These are phyloP conservation scores for Pinus taeda DNA, from an alignment of 75 land plant genomes.

Conservation along the genomic window DNA sequence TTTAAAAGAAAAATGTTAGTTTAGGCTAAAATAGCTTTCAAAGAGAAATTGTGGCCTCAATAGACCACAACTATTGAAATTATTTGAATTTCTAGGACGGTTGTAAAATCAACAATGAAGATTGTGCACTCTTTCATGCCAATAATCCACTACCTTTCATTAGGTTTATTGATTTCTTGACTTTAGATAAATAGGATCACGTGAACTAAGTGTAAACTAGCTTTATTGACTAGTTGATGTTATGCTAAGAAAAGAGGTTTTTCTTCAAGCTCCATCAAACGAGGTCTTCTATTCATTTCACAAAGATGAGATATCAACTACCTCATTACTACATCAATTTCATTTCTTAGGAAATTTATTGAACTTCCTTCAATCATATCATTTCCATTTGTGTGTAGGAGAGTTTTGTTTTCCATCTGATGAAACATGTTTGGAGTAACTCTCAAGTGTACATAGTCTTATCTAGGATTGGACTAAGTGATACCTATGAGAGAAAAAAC, in stretches of 20 bases:
- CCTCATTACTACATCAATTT: conserved; percentile 90
- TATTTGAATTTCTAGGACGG: conserved; percentile 58
- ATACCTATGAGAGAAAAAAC: too few relatives aligned
- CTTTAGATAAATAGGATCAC: conserved; percentile 34
- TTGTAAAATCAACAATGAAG: conserved; percentile 77
- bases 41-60: too few relatives aligned
- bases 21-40: too few relatives aligned
- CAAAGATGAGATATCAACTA: conserved; percentile 85
- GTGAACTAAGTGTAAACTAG: conserved; percentile 82
- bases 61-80: not conserved
- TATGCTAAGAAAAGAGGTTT: conserved; percentile 75
- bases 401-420: conserved; percentile 4
- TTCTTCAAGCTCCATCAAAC: conserved; percentile 89
- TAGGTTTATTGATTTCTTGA: conserved; percentile 74
- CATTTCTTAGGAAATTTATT: conserved; percentile 82
- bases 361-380: conserved; percentile 83
- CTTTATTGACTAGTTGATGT: conserved; percentile 90
- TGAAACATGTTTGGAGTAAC: too few relatives aligned
- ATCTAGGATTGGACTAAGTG: not conserved
- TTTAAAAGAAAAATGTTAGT: too few relatives aligned
- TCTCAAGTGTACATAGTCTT: too few relatives aligned
- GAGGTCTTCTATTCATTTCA: conserved; percentile 97
- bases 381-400: conserved; percentile 74
- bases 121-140: conserved; percentile 93
- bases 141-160: conserved; percentile 90